These are phyloP conservation scores for Citropsis articulata DNA, from an alignment of 345 rosid genomes.

Conservation along the genomic window DNA sequence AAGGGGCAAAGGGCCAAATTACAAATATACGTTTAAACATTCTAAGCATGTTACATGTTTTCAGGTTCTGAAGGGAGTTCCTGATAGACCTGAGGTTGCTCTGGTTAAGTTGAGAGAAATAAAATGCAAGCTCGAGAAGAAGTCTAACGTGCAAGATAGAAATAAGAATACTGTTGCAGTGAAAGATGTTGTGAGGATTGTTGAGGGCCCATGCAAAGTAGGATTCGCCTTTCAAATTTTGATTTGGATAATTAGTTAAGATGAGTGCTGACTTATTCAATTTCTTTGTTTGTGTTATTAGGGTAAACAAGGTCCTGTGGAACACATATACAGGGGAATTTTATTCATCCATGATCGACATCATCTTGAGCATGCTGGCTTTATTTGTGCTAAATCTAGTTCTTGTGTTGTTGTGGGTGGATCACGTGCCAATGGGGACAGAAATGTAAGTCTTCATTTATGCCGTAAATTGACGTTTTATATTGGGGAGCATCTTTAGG, in stretches of 20 bases:
- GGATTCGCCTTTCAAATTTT: conserved; percentile 27
- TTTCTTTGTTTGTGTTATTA: conserved; percentile 24
- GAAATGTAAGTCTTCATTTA: conserved; percentile 52
- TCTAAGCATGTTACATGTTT: conserved; percentile 3
- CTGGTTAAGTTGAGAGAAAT: conserved; percentile 91
- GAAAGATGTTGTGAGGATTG: conserved; percentile 75
- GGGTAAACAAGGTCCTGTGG: conserved; percentile 98
- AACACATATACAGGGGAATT: conserved; percentile 73
- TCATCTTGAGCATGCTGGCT: conserved; percentile 98
- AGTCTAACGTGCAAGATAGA: conserved; percentile 65
- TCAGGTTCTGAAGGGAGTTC: conserved; percentile 90
- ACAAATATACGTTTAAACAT: neutral
- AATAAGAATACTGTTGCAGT: conserved; percentile 62
- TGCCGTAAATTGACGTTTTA: neutral
- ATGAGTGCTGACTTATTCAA: neutral
- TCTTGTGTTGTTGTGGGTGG: conserved; percentile 84
- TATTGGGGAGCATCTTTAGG: neutral
- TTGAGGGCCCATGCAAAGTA: conserved; percentile 92
- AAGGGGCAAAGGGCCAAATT: neutral
- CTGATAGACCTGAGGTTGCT: conserved; percentile 84
- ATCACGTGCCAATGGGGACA: conserved; percentile 56
- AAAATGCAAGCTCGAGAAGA: conserved; percentile 85
- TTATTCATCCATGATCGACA: conserved; percentile 82
- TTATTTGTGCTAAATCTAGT: conserved; percentile 77
- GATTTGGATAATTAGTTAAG: conserved; percentile 11